Evolutionary conservation across 495 filamentous ascomycete genomes (phyloP).

Genomic region (Chlorociboria aeruginascens): DNA sequence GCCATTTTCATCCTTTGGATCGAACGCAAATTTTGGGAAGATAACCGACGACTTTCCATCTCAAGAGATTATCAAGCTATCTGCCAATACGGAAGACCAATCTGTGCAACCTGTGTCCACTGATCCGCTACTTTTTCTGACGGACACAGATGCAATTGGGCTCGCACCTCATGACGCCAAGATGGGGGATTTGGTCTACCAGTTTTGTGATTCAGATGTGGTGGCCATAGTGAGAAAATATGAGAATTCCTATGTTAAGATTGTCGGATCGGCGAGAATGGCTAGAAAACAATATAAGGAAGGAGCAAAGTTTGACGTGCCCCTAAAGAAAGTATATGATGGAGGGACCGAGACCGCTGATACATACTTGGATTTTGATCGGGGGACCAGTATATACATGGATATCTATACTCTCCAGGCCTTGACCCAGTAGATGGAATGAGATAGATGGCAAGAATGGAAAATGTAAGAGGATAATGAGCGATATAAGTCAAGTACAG

Average conservation of each 20-base stretch:
- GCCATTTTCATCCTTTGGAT: no score
- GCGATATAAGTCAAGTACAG: no score
- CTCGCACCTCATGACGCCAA: conserved; percentile 1
- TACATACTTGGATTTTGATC: background rate
- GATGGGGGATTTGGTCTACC: conserved; percentile 1
- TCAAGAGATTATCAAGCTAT: background rate
- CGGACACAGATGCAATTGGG: background rate
- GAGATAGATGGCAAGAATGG: no score
- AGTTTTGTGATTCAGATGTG: conserved; percentile 6
- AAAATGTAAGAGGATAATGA: no score
- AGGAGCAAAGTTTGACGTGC: background rate
- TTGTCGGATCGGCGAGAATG: no score
- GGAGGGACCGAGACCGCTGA: background rate
- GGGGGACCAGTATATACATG: background rate
- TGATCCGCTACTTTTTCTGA: background rate
- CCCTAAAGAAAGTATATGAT: background rate
- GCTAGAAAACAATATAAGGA: background rate
- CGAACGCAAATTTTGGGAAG: no score
- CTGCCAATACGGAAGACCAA: background rate
- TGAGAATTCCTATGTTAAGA: no score
- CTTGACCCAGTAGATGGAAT: no score
- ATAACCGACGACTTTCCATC: background rate
- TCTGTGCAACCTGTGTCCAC: background rate
- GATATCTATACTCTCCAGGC: background rate
- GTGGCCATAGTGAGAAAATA: background rate